Evolutionary conservation across 2,329 filamentous ascomycete genomes (phyloP), one percentile per base, ranked within the genome.

Genomic region (Epicoccum nigrum): DNA sequence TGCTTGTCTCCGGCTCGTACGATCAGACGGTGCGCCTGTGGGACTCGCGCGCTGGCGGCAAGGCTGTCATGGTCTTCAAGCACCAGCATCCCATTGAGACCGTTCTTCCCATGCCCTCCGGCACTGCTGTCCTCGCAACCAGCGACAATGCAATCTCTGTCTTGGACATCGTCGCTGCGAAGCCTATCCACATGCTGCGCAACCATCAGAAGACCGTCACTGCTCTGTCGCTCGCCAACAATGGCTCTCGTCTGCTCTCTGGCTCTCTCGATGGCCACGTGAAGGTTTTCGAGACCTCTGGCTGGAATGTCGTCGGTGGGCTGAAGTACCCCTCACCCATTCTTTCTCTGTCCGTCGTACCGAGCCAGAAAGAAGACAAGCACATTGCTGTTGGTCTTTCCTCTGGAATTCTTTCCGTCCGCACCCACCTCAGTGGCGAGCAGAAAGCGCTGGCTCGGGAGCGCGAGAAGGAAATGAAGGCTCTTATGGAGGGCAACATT

Each of bases 141-240:
- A 86, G 92, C 15, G 92, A 90, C 51, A 95, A 90, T 68, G 85
- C 89, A 56, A 90, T 99, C 65, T 92, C 89, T 5, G 91, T 99
- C 9, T 82, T 99, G 55, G 94, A 99, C 72, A 83, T 99, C 35
- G 88, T 97, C 13, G 93, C 92, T 41, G 94, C 90, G 20, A 91
- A 90, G 68, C 92, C 93, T 4, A 79, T 96, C 51, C 88, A 92
- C 63, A 80, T 96, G 68, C 87, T 99, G 57, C 87, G 87, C 63
- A 97, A 95, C 71, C 94, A 99, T 75, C 94, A 99, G 71, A 99
- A 97, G 84, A 96, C 94, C 0, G 92, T 99, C 54, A 97, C 94
- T 0, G 87, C 89, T 7, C 81, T 99, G 46, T 87, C 88, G 43
- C 79, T 95, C 27, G 92, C 92, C 7, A 92, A 90, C 35, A 85